Evolutionary conservation across 352 stramenopile genomes (phyloP).

Genomic region (Phytopythium litorale): DNA sequence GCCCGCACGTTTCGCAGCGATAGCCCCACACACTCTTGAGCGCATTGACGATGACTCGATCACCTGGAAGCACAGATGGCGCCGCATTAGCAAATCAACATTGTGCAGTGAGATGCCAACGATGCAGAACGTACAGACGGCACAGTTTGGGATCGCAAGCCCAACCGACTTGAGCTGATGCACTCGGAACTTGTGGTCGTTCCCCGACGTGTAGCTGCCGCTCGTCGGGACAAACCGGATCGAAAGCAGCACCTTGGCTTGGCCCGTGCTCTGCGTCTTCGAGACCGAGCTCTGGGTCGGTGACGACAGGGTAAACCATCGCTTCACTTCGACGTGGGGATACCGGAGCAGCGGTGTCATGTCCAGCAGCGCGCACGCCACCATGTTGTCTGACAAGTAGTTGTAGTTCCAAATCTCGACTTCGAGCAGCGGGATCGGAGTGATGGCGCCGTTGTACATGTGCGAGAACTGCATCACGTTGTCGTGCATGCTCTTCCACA

Average conservation of each 20-base stretch:
- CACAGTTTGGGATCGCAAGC: slow-evolving; percentile 72
- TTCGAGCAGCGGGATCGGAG: slow-evolving; percentile 75
- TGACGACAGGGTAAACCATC: slow-evolving; percentile 82
- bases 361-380: slow-evolving; percentile 74
- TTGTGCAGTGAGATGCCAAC: neutral
- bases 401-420: slow-evolving; percentile 87
- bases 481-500: slow-evolving; percentile 69
- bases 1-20: slow-evolving; percentile 71
- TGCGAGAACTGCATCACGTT: slow-evolving; percentile 84
- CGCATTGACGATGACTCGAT: slow-evolving; percentile 83
- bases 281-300: slow-evolving; percentile 29
- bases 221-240: slow-evolving; percentile 78
- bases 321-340: slow-evolving; percentile 60
- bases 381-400: slow-evolving; percentile 75
- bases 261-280: slow-evolving; percentile 36
- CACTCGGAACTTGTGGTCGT: slow-evolving; percentile 84
- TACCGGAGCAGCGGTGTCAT: slow-evolving; percentile 81
- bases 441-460: slow-evolving; percentile 89
- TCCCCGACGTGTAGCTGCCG: slow-evolving; percentile 47
- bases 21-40: slow-evolving; percentile 80
- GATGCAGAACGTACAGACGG: slow-evolving; percentile 46
- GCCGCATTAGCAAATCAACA: neutral
- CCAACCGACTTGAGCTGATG: slow-evolving; percentile 86
- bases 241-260: slow-evolving; percentile 63
- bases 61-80: slow-evolving; percentile 27